Conservation (phyloP, 805 yeast genomes). For the Hanseniaspora valbyensis region DNA sequence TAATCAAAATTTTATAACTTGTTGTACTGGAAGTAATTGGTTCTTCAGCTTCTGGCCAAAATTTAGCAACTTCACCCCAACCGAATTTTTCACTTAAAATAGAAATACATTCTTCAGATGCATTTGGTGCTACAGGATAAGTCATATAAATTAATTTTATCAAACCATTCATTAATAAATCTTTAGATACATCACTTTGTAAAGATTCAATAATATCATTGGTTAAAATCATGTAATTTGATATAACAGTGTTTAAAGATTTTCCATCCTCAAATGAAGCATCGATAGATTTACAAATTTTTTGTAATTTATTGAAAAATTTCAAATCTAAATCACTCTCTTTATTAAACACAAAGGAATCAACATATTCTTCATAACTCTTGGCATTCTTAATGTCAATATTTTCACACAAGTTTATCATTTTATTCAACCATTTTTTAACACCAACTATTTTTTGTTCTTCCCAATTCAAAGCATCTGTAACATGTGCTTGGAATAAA, state of each 20-base stretch:
- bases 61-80: constrained; percentile 26
- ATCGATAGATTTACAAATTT: constrained; percentile 39
- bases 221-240: constrained; percentile 81
- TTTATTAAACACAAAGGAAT: neutral
- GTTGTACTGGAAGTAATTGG: constrained; percentile 30
- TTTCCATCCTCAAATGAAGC: constrained; percentile 48
- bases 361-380: neutral
- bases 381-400: neutral
- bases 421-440: constrained; percentile 71
- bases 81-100: constrained; percentile 24
- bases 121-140: constrained; percentile 73
- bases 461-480: constrained; percentile 80
- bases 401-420: constrained; percentile 26
- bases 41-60: constrained; percentile 50
- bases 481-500: constrained; percentile 80
- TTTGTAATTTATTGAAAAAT: constrained; percentile 49
- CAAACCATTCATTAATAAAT: constrained; percentile 39
- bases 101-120: constrained; percentile 77
- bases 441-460: constrained; percentile 76
- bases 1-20: constrained; percentile 51
- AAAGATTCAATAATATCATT: constrained; percentile 31
- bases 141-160: constrained; percentile 48
- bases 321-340: constrained; percentile 38
- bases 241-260: constrained; percentile 71
- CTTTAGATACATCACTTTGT: constrained; percentile 31